Base-by-base conservation (phyloP, 768 basidiomycete genomes). In the Termitomyces sp. region DNA sequence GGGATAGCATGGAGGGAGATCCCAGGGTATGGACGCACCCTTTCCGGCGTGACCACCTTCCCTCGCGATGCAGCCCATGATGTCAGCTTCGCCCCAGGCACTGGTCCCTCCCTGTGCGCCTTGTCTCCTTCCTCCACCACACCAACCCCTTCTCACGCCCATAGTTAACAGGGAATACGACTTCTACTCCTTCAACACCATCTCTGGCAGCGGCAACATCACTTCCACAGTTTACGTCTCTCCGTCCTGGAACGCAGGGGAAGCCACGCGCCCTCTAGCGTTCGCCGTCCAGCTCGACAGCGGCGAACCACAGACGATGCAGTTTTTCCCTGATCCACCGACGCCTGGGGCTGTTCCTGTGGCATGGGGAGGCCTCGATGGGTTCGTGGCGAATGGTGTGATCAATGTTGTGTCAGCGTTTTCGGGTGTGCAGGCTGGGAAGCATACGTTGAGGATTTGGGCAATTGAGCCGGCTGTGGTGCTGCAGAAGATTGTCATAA, bases 41-140 rank as follows among this genome's bases (percentile, higher is more conserved):
- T 81, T 1, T 85, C 83, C 26, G 87, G 76, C 10, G 73, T 90
- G 27, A 84, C 82, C 4, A 84, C 85, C 14, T 78, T 78, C 75
- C 87, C 76, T 46, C 76, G 74, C 31, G 68, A 72, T 32, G 76
- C 75, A 20, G 74, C 74, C 59, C 72, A 76, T 51, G 84, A 80
- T 52, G 67, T 72, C 5, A 83, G 81, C 66, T 88, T 85, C 69
- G 76, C 80, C 9, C 76, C 78, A 31, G 87, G 87, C n/a, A 65
- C 74, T 6, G 87, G 87, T 0, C 86, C 88, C 13, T 76, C 77
- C 24, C 63, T 88, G 82, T 84, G 59, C 60, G 81, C 66, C 5
- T 29, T 22, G 4, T 32, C 49, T 41, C 44, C n/a, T 46, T 37
- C 46, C 34, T 31, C n/a, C 32, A 2, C 49, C 10, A n/a, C 29